A percentile compares a stretch with the other conserved stretches of the same genome.
Conservation (phyloP, 345 rosid genomes). For the Gossypium rotundifolium region DNA sequence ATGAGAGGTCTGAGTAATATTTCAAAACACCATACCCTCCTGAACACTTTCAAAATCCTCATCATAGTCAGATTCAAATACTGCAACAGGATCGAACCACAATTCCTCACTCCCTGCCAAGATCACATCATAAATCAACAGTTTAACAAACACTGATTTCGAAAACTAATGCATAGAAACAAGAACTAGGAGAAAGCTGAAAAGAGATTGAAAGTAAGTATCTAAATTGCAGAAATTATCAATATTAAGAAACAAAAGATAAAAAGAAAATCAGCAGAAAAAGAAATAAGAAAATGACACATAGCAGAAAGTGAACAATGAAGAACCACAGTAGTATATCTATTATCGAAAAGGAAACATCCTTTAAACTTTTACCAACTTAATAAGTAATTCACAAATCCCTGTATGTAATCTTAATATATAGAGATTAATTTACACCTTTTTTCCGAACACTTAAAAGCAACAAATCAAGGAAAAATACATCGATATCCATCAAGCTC, state of each 20-base stretch:
- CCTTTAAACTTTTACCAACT: not conserved
- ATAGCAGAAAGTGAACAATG: not conserved
- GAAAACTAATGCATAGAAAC: not conserved
- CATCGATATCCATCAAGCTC: not conserved
- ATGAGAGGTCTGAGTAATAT: not conserved
- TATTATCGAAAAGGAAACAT: not conserved
- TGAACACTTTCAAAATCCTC: conserved; percentile 81
- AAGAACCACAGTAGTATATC: not conserved
- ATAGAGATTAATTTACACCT: not conserved
- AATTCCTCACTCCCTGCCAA: conserved; percentile 59
- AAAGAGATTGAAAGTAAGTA: not conserved
- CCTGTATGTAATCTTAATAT: not conserved
- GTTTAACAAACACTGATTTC: not conserved
- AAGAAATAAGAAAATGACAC: not conserved
- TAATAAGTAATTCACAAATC: not conserved
- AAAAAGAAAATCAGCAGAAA: not conserved
- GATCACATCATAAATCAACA: conserved; percentile 3
- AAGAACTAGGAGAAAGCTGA: not conserved
- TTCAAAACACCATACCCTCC: conserved; percentile 48
- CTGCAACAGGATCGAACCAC: conserved; percentile 68
- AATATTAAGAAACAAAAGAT: not conserved
- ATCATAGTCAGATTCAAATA: conserved; percentile 77
- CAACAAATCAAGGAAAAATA: not conserved
- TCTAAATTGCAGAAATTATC: not conserved
- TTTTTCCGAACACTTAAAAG: not conserved